A percentile compares a stretch with the other conserved stretches of the same genome.
Evolutionary conservation across 192 early-diverging fungal species (phyloP).

Genomic region (Thamnidium elegans): DNA sequence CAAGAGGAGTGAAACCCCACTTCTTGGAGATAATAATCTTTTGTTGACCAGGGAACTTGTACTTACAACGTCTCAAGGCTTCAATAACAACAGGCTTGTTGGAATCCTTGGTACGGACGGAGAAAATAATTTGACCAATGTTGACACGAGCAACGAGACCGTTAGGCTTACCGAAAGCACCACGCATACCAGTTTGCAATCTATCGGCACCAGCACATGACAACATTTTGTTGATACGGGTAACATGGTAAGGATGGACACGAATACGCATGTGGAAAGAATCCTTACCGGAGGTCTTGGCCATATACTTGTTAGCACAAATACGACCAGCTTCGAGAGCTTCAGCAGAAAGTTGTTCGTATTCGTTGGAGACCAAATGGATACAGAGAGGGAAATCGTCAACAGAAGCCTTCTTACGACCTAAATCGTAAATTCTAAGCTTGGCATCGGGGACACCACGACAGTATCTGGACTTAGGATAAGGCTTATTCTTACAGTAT

Average conservation of each 20-base stretch:
- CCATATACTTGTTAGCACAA: conserved; percentile 97
- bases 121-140: conserved; percentile 97
- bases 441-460: conserved; percentile 99
- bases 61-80: conserved; percentile 88
- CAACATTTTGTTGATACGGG: conserved; percentile 99
- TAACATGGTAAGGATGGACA: conserved; percentile 98
- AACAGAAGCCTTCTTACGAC: conserved; percentile 95
- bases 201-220: conserved; percentile 99
- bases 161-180: conserved; percentile 96
- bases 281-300: conserved; percentile 95
- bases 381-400: conserved; percentile 97
- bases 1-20: conserved; percentile 99
- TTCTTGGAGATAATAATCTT: conserved; percentile 99
- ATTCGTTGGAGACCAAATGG: conserved; percentile 95
- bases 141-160: conserved; percentile 95
- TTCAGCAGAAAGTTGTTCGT: conserved; percentile 97
- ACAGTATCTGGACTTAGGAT: conserved; percentile 97
- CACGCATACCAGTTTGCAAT: conserved; percentile 99
- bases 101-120: conserved; percentile 91
- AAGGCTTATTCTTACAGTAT: conserved; percentile 99
- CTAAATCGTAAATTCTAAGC: conserved; percentile 96
- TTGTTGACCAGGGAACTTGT: conserved; percentile 99
- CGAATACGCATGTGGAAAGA: conserved; percentile 99
- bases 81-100: conserved; percentile 94
- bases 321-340: conserved; percentile 98